Evolutionary conservation across 768 basidiomycete genomes (phyloP).

Genomic region (Lactarius indigo): DNA sequence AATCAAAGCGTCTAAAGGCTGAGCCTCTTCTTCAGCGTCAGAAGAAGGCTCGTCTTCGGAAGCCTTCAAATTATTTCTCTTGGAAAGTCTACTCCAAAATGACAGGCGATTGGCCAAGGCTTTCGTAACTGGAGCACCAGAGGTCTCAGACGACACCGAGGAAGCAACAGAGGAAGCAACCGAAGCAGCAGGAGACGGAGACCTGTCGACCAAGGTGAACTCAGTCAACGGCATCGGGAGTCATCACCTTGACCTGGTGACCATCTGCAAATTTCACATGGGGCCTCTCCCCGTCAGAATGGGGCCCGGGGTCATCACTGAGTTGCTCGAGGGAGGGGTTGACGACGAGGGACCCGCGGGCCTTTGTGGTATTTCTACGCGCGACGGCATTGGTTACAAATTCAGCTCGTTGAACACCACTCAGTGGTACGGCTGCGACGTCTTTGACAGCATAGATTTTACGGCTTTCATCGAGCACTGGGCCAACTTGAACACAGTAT

Average conservation of each 20-base stretch:
- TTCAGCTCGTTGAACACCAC: conserved; percentile 53
- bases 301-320: conserved; percentile 16
- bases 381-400: conserved; percentile 50
- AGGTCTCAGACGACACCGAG: conserved; percentile 47
- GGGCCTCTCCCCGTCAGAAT: conserved; percentile 19
- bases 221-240: conserved; percentile 32
- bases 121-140: conserved; percentile 52
- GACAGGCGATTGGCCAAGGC: conserved; percentile 63
- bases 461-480: conserved; percentile 64
- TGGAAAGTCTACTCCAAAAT: conserved; percentile 68
- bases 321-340: not conserved
- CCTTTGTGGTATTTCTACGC: conserved; percentile 43
- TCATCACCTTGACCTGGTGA: conserved; percentile 44
- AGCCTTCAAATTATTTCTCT: conserved; percentile 23
- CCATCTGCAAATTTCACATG: conserved; percentile 55
- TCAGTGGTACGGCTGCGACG: conserved; percentile 69
- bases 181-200: conserved; percentile 30
- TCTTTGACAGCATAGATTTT: conserved; percentile 65
- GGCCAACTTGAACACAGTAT: not conserved
- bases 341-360: conserved; percentile 46
- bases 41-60: conserved; percentile 5
- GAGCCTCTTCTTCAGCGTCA: conserved; percentile 21
- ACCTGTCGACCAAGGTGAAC: conserved; percentile 24
- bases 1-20: conserved; percentile 23
- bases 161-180: conserved; percentile 48